phyloP scores from a whole-genome alignment of 2,329 filamentous ascomycete genomes.

The Epichloe typhina region DNA sequence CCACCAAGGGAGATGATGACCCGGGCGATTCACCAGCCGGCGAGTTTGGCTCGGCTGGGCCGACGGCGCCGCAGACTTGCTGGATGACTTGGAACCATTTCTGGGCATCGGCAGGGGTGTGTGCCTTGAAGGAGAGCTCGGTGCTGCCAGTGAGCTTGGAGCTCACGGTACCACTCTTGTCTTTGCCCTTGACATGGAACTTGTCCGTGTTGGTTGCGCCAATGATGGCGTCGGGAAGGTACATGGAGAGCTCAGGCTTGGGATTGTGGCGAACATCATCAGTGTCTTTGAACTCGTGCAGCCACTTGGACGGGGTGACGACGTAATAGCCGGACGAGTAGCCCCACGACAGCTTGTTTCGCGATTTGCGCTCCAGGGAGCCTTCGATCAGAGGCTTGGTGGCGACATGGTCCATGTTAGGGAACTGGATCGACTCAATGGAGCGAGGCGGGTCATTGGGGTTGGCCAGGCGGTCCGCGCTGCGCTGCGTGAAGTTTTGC shows the following conservation, averaged over 20 bases:
- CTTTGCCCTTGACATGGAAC: constrained; percentile 93
- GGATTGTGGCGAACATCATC: constrained; percentile 62
- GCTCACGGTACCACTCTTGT: constrained; percentile 66
- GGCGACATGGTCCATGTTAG: constrained; percentile 73
- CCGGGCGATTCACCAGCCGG: constrained; percentile 4
- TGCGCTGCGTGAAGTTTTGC: constrained; percentile 67
- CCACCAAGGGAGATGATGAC: background rate
- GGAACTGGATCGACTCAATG: constrained; percentile 63
- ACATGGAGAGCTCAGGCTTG: constrained; percentile 75
- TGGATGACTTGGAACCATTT: constrained; percentile 74
- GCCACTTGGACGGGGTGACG: constrained; percentile 71
- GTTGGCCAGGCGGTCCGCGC: constrained; percentile 61
- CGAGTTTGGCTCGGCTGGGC: constrained; percentile 21
- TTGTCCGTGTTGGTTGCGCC: constrained; percentile 62
- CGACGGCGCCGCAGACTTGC: constrained; percentile 40
- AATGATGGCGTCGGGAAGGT: constrained; percentile 78
- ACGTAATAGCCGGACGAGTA: constrained; percentile 81
- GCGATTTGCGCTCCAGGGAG: constrained; percentile 77
- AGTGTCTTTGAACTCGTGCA: constrained; percentile 94
- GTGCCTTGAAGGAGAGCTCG: constrained; percentile 79
- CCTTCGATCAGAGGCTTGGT: constrained; percentile 81
- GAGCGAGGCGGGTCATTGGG: constrained; percentile 60
- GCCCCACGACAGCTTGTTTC: constrained; percentile 66
- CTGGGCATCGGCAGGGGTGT: constrained; percentile 64
- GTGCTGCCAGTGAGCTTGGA: constrained; percentile 68